Evolutionary conservation across 805 yeast genomes (phyloP).

Genomic region (Candida saitoana): DNA sequence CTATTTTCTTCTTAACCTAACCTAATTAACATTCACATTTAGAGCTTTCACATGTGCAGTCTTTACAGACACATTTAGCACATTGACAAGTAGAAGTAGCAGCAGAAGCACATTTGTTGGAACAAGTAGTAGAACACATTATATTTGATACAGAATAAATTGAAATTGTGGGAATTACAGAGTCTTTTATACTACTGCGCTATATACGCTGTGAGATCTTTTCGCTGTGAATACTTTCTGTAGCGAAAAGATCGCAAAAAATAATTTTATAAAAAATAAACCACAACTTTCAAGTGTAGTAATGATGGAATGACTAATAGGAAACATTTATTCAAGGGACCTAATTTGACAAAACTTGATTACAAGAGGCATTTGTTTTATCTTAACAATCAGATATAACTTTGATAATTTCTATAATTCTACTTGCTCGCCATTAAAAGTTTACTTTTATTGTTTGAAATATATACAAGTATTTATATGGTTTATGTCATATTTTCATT

Average conservation of each 20-base stretch:
- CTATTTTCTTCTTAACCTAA: too few species aligned
- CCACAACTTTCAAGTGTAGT: too few species aligned
- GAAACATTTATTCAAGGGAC: too few species aligned
- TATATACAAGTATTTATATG: slow-evolving; percentile 6
- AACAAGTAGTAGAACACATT: slow-evolving; percentile 1
- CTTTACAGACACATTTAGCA: neutral
- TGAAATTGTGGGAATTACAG: neutral
- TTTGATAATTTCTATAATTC: too few species aligned
- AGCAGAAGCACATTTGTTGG: neutral
- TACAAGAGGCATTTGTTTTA: too few species aligned
- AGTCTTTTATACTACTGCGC: neutral
- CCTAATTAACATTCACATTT: neutral
- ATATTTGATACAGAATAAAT: neutral
- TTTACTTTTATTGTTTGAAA: neutral
- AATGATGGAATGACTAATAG: too few species aligned
- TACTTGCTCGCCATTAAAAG: too few species aligned
- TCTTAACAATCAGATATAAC: too few species aligned
- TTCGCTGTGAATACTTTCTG: neutral
- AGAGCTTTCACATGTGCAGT: neutral
- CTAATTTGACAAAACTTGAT: too few species aligned
- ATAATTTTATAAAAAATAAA: neutral
- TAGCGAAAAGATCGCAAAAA: neutral
- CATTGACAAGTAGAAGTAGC: slow-evolving; percentile 1
- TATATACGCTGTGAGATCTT: neutral
- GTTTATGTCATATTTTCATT: neutral